phyloP scores from a whole-genome alignment of 169 alveolate species.

The Eimeria praecox region DNA sequence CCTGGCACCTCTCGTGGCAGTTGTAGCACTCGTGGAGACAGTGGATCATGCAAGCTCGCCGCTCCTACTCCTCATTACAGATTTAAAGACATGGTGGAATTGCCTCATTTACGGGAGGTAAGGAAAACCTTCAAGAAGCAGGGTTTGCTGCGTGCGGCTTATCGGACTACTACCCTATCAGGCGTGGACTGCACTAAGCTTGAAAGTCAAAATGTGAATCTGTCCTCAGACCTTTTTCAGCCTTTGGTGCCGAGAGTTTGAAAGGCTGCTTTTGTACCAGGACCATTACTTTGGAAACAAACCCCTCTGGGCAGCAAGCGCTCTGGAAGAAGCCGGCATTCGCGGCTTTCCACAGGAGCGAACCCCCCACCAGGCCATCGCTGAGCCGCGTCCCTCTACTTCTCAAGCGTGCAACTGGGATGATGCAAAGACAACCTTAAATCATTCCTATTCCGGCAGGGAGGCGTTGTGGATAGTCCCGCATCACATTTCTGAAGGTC shows the following conservation, averaged over 20 bases:
- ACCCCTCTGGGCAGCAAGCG: slow-evolving; percentile 4
- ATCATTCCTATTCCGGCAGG: background rate
- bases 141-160: background rate
- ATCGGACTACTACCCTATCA: background rate
- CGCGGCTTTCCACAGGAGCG: slow-evolving; percentile 2
- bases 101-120: slow-evolving; percentile 73
- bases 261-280: slow-evolving; percentile 54
- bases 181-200: background rate
- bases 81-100: slow-evolving; percentile 61
- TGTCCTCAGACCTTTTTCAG: slow-evolving; percentile 48
- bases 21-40: slow-evolving; percentile 45
- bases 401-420: background rate
- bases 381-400: background rate
- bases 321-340: slow-evolving; percentile 12
- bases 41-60: background rate
- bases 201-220: background rate
- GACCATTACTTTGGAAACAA: slow-evolving; percentile 25
- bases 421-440: too few relatives aligned
- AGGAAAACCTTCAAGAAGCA: background rate
- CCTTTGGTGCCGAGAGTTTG: slow-evolving; percentile 70
- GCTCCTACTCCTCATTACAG: slow-evolving; percentile 37
- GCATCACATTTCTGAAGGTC: background rate
- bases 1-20: slow-evolving; percentile 3
- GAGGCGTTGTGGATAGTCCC: background rate
- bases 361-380: background rate